Conservation (phyloP, 2,329 filamentous ascomycete species). For the Fusarium sulawesiense region DNA sequence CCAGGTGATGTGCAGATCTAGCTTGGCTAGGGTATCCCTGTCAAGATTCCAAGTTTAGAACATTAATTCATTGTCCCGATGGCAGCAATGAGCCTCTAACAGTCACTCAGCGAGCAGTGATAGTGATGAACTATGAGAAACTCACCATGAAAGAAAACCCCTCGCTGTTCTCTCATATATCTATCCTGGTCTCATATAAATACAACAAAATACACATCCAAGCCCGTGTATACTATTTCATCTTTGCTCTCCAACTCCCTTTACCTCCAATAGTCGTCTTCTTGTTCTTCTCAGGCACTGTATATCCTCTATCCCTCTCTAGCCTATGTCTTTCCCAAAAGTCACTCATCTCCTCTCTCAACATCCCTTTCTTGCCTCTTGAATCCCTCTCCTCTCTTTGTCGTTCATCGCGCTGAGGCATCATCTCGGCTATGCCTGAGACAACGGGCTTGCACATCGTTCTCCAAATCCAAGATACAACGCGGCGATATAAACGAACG, state of each 20-base stretch:
- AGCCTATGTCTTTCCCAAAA: constrained; percentile 56
- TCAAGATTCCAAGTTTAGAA: not conserved
- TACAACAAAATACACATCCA: not conserved
- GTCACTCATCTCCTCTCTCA: constrained; percentile 52
- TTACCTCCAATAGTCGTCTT: constrained; percentile 16
- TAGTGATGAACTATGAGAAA: not conserved
- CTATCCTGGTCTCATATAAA: not conserved
- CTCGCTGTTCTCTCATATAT: not conserved
- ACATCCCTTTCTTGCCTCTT: constrained; percentile 24
- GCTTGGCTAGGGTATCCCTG: constrained; percentile 4
- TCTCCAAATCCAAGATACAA: constrained; percentile 39
- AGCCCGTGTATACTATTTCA: not conserved
- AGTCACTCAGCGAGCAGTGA: not conserved
- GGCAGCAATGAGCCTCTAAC: not conserved
- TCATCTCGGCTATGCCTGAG: constrained; percentile 16
- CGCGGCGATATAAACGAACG: constrained; percentile 18
- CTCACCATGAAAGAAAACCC: rapidly evolving
- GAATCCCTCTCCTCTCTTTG: constrained; percentile 38
- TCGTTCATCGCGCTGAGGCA: constrained; percentile 31
- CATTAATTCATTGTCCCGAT: not conserved
- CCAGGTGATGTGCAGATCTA: constrained; percentile 18
- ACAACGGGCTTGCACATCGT: constrained; percentile 41
- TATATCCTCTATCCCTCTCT: constrained; percentile 55
- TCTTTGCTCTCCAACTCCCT: constrained; percentile 25
- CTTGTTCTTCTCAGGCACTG: constrained; percentile 55